Evolutionary conservation across 176 grass and related monocot genomes (phyloP).

Genomic region (Paspalum notatum): DNA sequence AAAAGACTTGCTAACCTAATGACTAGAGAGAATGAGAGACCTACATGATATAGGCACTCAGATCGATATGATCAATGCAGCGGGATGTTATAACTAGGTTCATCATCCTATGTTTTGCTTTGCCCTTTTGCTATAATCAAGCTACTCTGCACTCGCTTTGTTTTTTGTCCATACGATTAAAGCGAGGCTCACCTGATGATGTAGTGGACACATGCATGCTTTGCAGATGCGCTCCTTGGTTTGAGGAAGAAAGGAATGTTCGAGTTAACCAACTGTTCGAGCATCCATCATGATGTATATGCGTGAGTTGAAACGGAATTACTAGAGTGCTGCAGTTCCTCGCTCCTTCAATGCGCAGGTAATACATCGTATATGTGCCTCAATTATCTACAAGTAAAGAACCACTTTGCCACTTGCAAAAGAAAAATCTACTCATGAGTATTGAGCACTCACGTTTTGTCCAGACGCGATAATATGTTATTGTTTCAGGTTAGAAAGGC

Average conservation of each 20-base stretch:
- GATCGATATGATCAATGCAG: slow-evolving; percentile 33
- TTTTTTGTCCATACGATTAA: slow-evolving; percentile 60
- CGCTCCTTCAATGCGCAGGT: not conserved
- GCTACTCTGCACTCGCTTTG: slow-evolving; percentile 49
- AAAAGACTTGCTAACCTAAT: not conserved
- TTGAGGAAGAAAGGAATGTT: slow-evolving; percentile 53
- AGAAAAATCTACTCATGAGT: not conserved
- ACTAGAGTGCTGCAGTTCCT: not conserved
- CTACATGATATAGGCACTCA: slow-evolving; percentile 18
- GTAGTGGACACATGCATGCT: slow-evolving; percentile 49
- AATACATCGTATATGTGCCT: not conserved
- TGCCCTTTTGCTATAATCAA: slow-evolving; percentile 59
- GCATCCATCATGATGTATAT: slow-evolving; percentile 19
- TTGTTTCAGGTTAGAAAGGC: slow-evolving; percentile 23
- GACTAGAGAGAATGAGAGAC: not conserved
- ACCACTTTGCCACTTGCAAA: not conserved
- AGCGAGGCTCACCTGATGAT: slow-evolving; percentile 47
- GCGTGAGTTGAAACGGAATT: not conserved
- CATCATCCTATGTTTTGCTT: slow-evolving; percentile 49
- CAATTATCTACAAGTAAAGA: slow-evolving; percentile 2
- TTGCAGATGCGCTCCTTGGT: slow-evolving; percentile 42
- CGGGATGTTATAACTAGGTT: slow-evolving; percentile 34
- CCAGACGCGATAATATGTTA: not conserved
- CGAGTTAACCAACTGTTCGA: slow-evolving; percentile 16
- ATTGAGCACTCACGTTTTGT: not conserved